phyloP scores from a whole-genome alignment of 2,329 filamentous ascomycete genomes.

The Pseudocercospora ulei region DNA sequence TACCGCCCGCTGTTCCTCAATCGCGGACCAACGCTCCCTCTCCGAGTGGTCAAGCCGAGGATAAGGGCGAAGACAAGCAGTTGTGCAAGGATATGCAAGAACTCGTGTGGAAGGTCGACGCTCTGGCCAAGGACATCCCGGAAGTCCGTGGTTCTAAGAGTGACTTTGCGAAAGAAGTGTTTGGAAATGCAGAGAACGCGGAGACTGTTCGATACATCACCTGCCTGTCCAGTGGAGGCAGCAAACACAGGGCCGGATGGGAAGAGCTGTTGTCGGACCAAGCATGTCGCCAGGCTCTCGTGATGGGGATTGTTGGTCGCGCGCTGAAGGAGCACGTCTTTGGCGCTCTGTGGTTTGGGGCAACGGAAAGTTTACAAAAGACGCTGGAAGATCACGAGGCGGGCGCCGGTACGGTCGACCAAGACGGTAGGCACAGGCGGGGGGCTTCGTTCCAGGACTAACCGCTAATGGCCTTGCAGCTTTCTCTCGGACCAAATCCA shows the following conservation, averaged over 20 bases:
- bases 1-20: too few relatives aligned
- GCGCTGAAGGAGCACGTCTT: constrained; percentile 32
- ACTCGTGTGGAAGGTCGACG: not conserved
- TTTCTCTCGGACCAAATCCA: constrained; percentile 24
- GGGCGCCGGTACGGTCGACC: constrained; percentile 30
- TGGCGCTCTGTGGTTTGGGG: constrained; percentile 28
- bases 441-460: not conserved
- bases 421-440: constrained; percentile 32
- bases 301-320: constrained; percentile 27
- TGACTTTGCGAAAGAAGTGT: constrained; percentile 9
- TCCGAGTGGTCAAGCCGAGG: not conserved
- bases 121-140: not conserved
- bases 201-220: constrained; percentile 30
- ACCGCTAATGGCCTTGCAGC: too few relatives aligned
- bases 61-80: not conserved
- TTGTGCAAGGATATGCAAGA: constrained; percentile 2
- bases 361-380: constrained; percentile 12
- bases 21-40: not conserved
- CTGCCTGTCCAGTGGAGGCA: constrained; percentile 28
- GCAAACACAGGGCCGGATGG: constrained; percentile 24
- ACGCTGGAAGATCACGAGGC: constrained; percentile 36
- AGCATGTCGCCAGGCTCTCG: constrained; percentile 22
- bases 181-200: constrained; percentile 7
- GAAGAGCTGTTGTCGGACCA: constrained; percentile 19
- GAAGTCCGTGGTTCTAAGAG: not conserved